Percentiles rank a stretch among this genome's conserved stretches.
Conservation (phyloP, 1,284 basidiomycete species). For the Taiwanofungus camphoratus region DNA sequence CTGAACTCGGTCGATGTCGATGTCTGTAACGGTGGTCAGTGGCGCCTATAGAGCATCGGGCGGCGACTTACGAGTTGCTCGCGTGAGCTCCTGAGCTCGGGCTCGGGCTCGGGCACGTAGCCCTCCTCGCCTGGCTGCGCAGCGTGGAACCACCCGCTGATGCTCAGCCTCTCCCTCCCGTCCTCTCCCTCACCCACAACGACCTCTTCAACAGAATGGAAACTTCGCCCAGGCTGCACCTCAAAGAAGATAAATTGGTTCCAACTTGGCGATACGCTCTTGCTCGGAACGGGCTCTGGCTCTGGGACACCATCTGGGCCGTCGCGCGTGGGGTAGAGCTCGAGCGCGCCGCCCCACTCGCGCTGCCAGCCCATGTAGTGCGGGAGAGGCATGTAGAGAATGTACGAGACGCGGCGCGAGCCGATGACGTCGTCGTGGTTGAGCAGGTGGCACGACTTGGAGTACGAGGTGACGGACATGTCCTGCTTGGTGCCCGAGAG, state of each 20-base stretch:
- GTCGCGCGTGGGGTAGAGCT: slow-evolving; percentile 77
- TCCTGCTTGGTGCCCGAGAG: slow-evolving; percentile 92
- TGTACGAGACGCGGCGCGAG: slow-evolving; percentile 91
- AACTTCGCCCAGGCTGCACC: slow-evolving; percentile 85
- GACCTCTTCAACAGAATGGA: slow-evolving; percentile 97
- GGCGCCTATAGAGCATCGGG: neutral
- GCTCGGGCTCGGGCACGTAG: slow-evolving; percentile 49
- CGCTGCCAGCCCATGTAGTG: slow-evolving; percentile 62
- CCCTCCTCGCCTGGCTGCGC: slow-evolving; percentile 90
- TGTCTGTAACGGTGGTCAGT: slow-evolving; percentile 31
- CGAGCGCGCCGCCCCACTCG: slow-evolving; percentile 91
- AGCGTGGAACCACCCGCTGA: slow-evolving; percentile 97
- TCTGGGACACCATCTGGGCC: slow-evolving; percentile 50
- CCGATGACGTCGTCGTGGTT: slow-evolving; percentile 99
- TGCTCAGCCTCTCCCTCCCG: slow-evolving; percentile 72
- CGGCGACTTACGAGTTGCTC: slow-evolving; percentile 67
- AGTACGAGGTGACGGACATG: slow-evolving; percentile 94
- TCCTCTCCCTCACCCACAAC: slow-evolving; percentile 71
- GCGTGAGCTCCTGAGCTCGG: slow-evolving; percentile 60
- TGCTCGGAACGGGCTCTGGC: slow-evolving; percentile 56
- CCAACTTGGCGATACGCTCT: slow-evolving; percentile 79
- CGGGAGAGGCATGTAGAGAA: slow-evolving; percentile 94
- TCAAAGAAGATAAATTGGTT: slow-evolving; percentile 98
- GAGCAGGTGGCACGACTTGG: slow-evolving; percentile 86
- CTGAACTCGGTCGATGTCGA: slow-evolving; percentile 58